Percentiles rank a stretch among this genome's conserved stretches.
Conservation (phyloP, 2,329 filamentous ascomycete species). For the Chlorencoelia australis region DNA sequence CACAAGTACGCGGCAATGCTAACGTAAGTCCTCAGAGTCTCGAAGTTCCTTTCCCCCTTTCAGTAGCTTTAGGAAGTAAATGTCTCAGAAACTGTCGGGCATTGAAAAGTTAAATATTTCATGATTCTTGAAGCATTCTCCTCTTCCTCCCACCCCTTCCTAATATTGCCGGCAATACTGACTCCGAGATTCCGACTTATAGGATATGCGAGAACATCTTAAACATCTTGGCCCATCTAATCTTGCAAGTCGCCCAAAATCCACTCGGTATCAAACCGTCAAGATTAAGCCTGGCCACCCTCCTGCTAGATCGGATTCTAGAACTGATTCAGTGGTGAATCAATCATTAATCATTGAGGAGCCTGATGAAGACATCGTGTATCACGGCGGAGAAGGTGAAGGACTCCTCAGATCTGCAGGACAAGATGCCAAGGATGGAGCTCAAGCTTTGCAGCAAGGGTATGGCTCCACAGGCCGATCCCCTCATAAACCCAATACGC, state of each 20-base stretch:
- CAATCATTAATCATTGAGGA: conserved; percentile 32
- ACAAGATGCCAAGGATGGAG: conserved; percentile 52
- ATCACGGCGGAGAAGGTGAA: conserved; percentile 42
- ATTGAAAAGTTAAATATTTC: too few species aligned
- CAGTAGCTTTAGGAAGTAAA: too few species aligned
- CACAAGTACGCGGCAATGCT: conserved; percentile 46
- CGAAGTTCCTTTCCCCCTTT: too few species aligned
- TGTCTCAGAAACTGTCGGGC: too few species aligned
- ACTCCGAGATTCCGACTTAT: too few species aligned
- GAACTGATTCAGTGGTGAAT: conserved; percentile 30
- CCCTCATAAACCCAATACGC: too few species aligned
- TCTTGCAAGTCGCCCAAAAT: conserved; percentile 52
- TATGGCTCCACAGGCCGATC: conserved; percentile 37
- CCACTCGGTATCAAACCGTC: conserved; percentile 51
- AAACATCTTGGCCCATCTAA: conserved; percentile 59
- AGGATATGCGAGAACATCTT: conserved; percentile 54
- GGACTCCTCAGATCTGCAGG: conserved; percentile 43
- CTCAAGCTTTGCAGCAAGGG: conserved; percentile 46
- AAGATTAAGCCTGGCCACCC: conserved; percentile 48
- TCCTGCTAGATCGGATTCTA: conserved; percentile 15
- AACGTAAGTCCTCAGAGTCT: too few species aligned
- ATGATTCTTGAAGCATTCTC: too few species aligned
- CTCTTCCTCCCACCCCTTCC: too few species aligned
- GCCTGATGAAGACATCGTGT: conserved; percentile 29
- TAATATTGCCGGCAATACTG: too few species aligned